phyloP scores from a whole-genome alignment of 2,329 filamentous ascomycete species.

The Cladophialophora bantiana region DNA sequence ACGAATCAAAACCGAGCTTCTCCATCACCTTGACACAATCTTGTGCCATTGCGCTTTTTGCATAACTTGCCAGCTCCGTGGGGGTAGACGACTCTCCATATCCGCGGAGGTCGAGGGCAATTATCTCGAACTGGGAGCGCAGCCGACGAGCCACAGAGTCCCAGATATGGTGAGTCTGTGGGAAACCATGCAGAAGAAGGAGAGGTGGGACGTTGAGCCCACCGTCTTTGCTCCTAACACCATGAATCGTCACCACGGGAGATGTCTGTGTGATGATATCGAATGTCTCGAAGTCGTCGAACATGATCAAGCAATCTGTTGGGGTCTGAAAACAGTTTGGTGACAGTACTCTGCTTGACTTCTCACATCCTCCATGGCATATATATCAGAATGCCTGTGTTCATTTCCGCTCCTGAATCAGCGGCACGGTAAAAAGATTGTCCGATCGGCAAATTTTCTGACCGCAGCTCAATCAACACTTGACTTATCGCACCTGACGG shows the following conservation, averaged over 20 bases:
- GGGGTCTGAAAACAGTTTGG: background rate
- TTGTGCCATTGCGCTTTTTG: constrained; percentile 8
- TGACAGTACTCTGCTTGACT: background rate
- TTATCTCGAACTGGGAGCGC: background rate
- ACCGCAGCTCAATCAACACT: background rate
- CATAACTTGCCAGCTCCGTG: background rate
- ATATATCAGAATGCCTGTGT: background rate
- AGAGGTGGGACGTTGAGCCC: constrained; percentile 1
- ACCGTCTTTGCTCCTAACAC: constrained; percentile 1
- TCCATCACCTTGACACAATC: constrained; percentile 8
- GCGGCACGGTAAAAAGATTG: background rate
- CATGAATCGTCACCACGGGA: constrained; percentile 3
- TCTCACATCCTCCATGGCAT: background rate
- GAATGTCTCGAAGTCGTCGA: constrained; percentile 8
- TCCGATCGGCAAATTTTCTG: background rate
- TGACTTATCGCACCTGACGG: background rate
- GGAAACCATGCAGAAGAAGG: constrained; percentile 10
- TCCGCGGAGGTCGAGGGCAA: constrained; percentile 9
- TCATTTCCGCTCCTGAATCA: background rate
- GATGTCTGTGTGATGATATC: constrained; percentile 5
- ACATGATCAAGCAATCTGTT: background rate
- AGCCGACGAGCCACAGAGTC: constrained; percentile 1
- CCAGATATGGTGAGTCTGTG: constrained; percentile 16
- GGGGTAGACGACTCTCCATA: constrained; percentile 4
- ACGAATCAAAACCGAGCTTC: background rate